A percentile compares a stretch with the other conserved stretches of the same genome.
These are phyloP conservation scores for Yamadazyma diospyri DNA, from an alignment of 1,139 yeast species.

Conservation along the genomic window DNA sequence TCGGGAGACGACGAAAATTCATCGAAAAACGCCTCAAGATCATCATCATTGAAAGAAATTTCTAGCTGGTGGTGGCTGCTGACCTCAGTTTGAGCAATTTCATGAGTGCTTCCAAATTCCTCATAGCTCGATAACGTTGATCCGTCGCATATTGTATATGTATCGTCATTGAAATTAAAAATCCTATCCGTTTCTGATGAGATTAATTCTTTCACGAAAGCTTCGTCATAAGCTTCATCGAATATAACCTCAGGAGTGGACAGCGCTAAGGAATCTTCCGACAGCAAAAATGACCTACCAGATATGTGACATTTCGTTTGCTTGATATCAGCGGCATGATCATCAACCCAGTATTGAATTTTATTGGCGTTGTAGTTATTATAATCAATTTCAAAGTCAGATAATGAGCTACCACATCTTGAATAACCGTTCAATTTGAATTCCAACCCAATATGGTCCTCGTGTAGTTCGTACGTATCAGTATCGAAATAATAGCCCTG, in stretches of 20 bases:
- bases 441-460: slow-evolving; percentile 14
- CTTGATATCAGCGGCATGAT: background rate
- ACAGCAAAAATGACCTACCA: background rate
- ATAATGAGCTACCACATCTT: background rate
- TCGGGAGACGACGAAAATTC: no score
- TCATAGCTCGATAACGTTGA: background rate
- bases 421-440: slow-evolving; percentile 14
- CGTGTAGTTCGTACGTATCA: slow-evolving; percentile 3
- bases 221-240: slow-evolving; percentile 1
- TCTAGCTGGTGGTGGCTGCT: background rate
- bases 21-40: no score
- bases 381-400: background rate
- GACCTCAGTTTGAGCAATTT: background rate
- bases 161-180: background rate
- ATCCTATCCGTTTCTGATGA: background rate
- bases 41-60: no score
- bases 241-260: background rate
- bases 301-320: background rate
- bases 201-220: background rate
- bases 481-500: background rate
- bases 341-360: background rate
- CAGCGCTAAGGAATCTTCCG: background rate
- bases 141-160: background rate
- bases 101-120: background rate
- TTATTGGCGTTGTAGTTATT: background rate